Base-by-base conservation (phyloP, 2,329 filamentous ascomycete species). In the Botrytis squamosa region DNA sequence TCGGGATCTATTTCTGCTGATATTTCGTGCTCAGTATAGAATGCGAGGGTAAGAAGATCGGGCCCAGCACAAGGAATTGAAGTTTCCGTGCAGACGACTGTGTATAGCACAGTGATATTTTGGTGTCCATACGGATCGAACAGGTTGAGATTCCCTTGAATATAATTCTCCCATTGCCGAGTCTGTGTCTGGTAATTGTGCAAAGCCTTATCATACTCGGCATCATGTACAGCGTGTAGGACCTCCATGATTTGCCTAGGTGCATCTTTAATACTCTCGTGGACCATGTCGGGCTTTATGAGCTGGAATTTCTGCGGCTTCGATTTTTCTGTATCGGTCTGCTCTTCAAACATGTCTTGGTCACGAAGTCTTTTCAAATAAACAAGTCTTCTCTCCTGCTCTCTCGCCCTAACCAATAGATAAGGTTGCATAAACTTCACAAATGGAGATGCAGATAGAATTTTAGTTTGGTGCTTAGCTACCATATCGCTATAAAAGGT, bases 41-140 rank as follows among this genome's bases (percentile, higher is more conserved):
- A 99, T 46, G 92, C 93, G 74, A 99, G 89, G 25, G 93, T 93
- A 59, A 98, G 89, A n/a, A 98, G 86, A 74, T 94, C 93, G 1
- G 96, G 96, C 40, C 97, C 97, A 64, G 91, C 90, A 80, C 96
- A 99, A 0, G 96, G 96, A 59, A 97, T 94, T 71, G 96, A 97
- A 1, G 94, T 98, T 75, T 92, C 90, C 0, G 95, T 98, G 81
- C 95, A 98, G 69, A 98, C 95, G 38, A 96, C 90, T 25, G 95
- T 98, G 83, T 97, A 97, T 14, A 99, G 85, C 2, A 98, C 93
- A 18, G 97, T 94, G 74, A 99, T 98, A 80, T 96, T 97, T 80
- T 99, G 96, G 80, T 99, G 97, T 0, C 94, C 93, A 80, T 94
- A 96, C 0, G 97, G 96, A 80, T 99, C 94, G 78, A 98, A 99